A percentile compares a stretch with the other conserved stretches of the same genome.
Conservation (phyloP, 169 alveolate genomes). For the Plasmodium chabaudi region DNA sequence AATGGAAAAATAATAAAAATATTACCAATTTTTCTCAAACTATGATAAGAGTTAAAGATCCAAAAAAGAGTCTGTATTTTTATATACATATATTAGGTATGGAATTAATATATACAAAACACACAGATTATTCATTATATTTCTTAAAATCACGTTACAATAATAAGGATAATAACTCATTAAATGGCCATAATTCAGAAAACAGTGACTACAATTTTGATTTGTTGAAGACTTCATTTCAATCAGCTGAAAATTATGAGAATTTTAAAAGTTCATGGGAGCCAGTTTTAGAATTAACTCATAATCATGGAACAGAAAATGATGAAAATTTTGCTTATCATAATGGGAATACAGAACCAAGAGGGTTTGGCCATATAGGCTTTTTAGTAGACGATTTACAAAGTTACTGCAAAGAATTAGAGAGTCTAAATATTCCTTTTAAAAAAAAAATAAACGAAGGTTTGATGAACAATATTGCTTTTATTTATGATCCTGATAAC, state of each 20-base stretch:
- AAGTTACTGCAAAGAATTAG: constrained; percentile 78
- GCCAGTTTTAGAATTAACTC: constrained; percentile 83
- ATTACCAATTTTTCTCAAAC: constrained; percentile 83
- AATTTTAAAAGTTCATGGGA: constrained; percentile 77
- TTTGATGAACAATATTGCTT: constrained; percentile 82
- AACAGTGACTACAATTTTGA: constrained; percentile 20
- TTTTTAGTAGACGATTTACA: constrained; percentile 83
- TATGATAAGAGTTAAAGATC: constrained; percentile 85
- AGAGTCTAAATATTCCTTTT: constrained; percentile 63
- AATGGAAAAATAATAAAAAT: constrained; percentile 47
- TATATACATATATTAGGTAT: constrained; percentile 78
- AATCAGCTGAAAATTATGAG: constrained; percentile 75
- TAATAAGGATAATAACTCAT: background rate
- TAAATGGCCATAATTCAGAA: background rate
- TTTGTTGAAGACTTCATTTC: constrained; percentile 23
- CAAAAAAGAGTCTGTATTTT: constrained; percentile 77
- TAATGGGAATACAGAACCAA: constrained; percentile 81
- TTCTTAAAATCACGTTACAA: constrained; percentile 53
- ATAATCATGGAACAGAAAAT: constrained; percentile 85
- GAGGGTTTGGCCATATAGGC: constrained; percentile 87
- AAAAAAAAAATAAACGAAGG: constrained; percentile 83
- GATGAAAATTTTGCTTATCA: constrained; percentile 78
- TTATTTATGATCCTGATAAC: constrained; percentile 86
- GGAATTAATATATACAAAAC: constrained; percentile 76
- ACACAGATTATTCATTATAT: constrained; percentile 56